Conservation (phyloP, 164 flowering plant genomes). For the Aristolochia californica region DNA sequence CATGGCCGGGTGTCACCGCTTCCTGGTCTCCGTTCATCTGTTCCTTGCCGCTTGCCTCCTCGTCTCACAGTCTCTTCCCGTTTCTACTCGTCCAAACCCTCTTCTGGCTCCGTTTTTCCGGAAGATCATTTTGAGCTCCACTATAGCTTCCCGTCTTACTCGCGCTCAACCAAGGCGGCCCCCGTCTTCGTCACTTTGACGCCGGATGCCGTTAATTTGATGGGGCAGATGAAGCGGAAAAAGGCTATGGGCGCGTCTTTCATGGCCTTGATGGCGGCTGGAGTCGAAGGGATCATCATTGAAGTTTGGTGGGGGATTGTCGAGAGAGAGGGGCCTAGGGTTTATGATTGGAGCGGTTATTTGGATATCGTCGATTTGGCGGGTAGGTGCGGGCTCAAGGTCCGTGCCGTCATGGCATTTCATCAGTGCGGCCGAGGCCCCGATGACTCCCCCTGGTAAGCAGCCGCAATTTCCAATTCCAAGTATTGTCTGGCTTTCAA, state of each 20-base stretch:
- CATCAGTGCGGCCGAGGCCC: conserved; percentile 46
- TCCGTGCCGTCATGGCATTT: conserved; percentile 59
- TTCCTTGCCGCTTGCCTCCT: conserved; percentile 5
- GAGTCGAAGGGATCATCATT: conserved; percentile 60
- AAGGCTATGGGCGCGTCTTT: conserved; percentile 35
- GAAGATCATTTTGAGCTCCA: conserved; percentile 29
- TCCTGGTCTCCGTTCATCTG: conserved; percentile 4
- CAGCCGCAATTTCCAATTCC: background rate
- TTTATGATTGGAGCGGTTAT: conserved; percentile 52
- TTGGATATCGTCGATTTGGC: conserved; percentile 43
- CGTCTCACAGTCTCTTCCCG: conserved; percentile 17
- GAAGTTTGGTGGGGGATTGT: conserved; percentile 85
- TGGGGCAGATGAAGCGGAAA: conserved; percentile 20
- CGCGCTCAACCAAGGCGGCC: conserved; percentile 16
- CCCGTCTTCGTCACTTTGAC: conserved; percentile 56
- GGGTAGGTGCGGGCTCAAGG: conserved; percentile 35
- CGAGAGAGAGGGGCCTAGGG: conserved; percentile 43
- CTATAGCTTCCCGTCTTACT: conserved; percentile 20
- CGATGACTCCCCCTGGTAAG: conserved; percentile 44
- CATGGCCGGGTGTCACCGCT: background rate
- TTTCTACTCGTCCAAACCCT: conserved; percentile 24
- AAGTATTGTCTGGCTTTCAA: too few species aligned
- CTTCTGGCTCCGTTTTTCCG: conserved; percentile 24
- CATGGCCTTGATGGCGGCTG: conserved; percentile 38
- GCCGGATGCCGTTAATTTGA: conserved; percentile 18